Evolutionary conservation across 106 monocot genomes (phyloP).

Genomic region (Platanthera zijinensis): DNA sequence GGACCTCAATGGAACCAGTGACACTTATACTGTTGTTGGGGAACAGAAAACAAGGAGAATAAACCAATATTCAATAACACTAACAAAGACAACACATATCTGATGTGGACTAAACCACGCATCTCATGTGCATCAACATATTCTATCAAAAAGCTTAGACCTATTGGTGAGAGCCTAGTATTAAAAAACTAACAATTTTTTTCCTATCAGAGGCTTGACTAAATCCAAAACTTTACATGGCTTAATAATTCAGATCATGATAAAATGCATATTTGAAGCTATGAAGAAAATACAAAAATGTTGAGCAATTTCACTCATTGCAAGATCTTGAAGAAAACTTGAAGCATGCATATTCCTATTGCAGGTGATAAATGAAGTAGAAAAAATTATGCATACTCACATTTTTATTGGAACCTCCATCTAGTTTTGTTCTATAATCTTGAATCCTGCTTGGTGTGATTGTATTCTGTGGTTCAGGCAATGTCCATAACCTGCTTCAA

Average conservation of each 20-base stretch:
- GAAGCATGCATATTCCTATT: not conserved
- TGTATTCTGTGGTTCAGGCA: not conserved
- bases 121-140: no score
- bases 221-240: no score
- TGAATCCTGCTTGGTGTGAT: not conserved
- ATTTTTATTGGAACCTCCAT: conserved; percentile 5
- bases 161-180: no score
- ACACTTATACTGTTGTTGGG: no score
- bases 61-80: no score
- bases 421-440: not conserved
- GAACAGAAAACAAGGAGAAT: no score
- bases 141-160: no score
- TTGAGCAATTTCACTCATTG: not conserved
- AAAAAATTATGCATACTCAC: conserved; percentile 1
- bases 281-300: not conserved
- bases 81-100: no score
- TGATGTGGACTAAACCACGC: no score
- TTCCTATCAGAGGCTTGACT: no score
- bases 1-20: no score
- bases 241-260: not conserved
- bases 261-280: not conserved
- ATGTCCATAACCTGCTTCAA: conserved; percentile 7
- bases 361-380: not conserved
- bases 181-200: no score
- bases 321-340: not conserved